A percentile compares a stretch with the other conserved stretches of the same genome.
Evolutionary conservation across 495 filamentous ascomycete genomes (phyloP).

Genomic region (Melanomma pulvis-pyrius): DNA sequence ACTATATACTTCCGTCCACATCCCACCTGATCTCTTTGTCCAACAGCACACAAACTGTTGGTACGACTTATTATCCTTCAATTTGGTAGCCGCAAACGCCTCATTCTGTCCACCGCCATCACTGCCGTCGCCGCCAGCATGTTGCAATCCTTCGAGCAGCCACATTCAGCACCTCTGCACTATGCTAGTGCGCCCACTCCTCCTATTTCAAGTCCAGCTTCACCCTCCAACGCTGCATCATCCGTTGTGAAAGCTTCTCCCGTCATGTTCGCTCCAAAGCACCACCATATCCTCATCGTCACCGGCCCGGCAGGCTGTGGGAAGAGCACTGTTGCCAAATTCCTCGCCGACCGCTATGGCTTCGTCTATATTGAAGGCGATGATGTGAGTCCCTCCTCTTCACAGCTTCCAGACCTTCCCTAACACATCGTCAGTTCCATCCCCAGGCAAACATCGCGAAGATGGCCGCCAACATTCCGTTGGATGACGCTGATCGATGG

Average conservation of each 20-base stretch:
- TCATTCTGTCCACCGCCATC: background rate
- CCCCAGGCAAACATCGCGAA: constrained; percentile 84
- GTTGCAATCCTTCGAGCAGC: constrained; percentile 34
- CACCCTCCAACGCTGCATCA: constrained; percentile 9
- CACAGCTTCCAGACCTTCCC: background rate
- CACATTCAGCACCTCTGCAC: constrained; percentile 16
- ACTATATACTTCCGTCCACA: constrained; percentile 22
- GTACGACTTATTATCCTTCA: constrained; percentile 3
- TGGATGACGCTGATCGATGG: constrained; percentile 96
- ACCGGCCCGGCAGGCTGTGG: constrained; percentile 96
- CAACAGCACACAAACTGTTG: background rate
- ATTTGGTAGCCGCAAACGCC: background rate
- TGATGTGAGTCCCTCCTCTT: constrained; percentile 65
- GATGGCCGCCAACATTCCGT: constrained; percentile 82
- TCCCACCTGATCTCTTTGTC: constrained; percentile 11
- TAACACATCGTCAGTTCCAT: constrained; percentile 70
- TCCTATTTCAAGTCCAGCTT: constrained; percentile 10
- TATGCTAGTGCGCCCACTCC: constrained; percentile 28
- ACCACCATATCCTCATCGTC: constrained; percentile 95
- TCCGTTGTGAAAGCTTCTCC: background rate
- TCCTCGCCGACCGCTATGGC: constrained; percentile 68
- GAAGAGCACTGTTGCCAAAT: constrained; percentile 88
- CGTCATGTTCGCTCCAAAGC: constrained; percentile 24
- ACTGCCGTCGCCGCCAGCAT: constrained; percentile 20
- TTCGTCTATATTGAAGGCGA: constrained; percentile 94